A percentile compares a stretch with the other conserved stretches of the same genome.
phyloP scores from a whole-genome alignment of 768 basidiomycete species.

The Russula sp. region DNA sequence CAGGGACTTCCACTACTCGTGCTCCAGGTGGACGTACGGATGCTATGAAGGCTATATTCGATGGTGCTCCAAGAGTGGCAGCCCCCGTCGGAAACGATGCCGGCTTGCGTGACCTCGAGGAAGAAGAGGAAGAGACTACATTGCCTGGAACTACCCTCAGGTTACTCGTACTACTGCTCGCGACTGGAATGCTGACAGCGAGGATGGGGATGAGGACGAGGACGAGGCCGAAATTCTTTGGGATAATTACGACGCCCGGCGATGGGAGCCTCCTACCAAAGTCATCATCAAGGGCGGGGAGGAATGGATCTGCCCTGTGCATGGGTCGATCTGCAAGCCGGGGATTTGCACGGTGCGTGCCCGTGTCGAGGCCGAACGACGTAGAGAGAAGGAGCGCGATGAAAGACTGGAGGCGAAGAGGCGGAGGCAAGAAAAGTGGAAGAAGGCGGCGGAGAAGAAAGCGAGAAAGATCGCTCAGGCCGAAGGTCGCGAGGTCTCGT shows the following conservation, averaged over 20 bases:
- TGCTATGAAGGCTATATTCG: neutral
- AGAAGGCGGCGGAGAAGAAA: neutral
- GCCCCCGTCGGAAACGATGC: neutral
- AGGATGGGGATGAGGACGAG: no score
- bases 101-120: neutral
- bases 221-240: neutral
- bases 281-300: slow-evolving; percentile 5
- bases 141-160: neutral
- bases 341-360: slow-evolving; percentile 20
- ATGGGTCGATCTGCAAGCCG: slow-evolving; percentile 19
- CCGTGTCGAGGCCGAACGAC: neutral
- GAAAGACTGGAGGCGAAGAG: neutral
- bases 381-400: neutral
- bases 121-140: neutral
- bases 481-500: neutral
- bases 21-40: neutral
- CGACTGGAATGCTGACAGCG: neutral
- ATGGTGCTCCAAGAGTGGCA: neutral
- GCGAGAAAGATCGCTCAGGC: neutral
- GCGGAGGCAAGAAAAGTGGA: neutral
- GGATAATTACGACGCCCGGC: slow-evolving; percentile 1
- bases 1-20: neutral
- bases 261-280: slow-evolving; percentile 6
- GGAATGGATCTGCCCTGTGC: slow-evolving; percentile 10
- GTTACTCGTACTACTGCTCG: neutral